Conservation (phyloP, 176 grass and related monocot species). For the Musa schizocarpa region DNA sequence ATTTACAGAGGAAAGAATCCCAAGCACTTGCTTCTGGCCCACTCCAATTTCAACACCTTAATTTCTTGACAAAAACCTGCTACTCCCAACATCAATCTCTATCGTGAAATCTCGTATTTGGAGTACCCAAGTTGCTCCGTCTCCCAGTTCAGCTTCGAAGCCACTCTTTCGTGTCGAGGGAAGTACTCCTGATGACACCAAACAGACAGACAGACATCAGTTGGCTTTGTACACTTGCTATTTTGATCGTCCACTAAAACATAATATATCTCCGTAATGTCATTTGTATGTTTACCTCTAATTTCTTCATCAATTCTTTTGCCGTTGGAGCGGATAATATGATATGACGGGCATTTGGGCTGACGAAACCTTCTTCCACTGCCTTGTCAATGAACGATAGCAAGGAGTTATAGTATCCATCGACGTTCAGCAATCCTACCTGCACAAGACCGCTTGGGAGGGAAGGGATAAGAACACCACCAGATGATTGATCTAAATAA, state of each 20-base stretch:
- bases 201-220: not conserved
- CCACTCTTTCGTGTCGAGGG: slow-evolving; percentile 84
- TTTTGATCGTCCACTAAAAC: not conserved
- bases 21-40: too few species aligned
- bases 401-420: slow-evolving; percentile 98
- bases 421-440: slow-evolving; percentile 96
- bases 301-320: slow-evolving; percentile 81
- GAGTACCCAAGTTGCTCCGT: slow-evolving; percentile 25
- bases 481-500: too few species aligned
- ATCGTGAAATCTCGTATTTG: slow-evolving; percentile 14
- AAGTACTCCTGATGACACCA: slow-evolving; percentile 52
- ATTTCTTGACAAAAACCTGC: too few species aligned
- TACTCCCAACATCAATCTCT: not conserved
- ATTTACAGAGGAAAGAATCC: too few species aligned
- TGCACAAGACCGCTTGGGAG: slow-evolving; percentile 2
- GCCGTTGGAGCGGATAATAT: slow-evolving; percentile 81
- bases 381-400: slow-evolving; percentile 99
- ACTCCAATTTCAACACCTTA: too few species aligned
- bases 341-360: slow-evolving; percentile 69
- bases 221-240: not conserved
- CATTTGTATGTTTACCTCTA: slow-evolving; percentile 41
- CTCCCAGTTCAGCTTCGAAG: slow-evolving; percentile 86
- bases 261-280: not conserved
- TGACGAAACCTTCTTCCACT: slow-evolving; percentile 97
- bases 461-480: too few species aligned